Evolutionary conservation across 805 yeast species (phyloP), one percentile per base, ranked within the genome.

Genomic region (Saturnispora kantuleensis): DNA sequence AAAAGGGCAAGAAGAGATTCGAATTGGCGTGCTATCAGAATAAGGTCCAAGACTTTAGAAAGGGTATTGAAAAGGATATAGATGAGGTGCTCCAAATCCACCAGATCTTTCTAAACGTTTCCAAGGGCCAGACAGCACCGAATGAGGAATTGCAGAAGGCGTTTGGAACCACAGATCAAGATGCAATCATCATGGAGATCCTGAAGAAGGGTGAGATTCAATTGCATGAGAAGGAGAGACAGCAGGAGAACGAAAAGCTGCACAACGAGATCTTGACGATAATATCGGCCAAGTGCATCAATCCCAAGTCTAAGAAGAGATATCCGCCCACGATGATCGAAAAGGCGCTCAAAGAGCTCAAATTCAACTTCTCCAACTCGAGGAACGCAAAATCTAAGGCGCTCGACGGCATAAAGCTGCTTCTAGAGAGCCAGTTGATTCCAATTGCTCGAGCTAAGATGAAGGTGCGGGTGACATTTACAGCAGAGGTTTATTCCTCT

Each of bases 11-110:
- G 59, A 85, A 86, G 63, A 70, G 96, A 52, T 93, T 88, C 55
- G 98, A 93, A 63, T 75, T 93, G 38, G 97, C 97, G 0, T 93
- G 98, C 58, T 93, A 93, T 62, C 96, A 86, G 58, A 93, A 93
- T 57, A 93, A 93, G 59, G 96, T 93, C 5, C 97, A 90, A 61
- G 98, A 93, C 62, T 93, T 88, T 78, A 72, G 97, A 54, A 74
- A 76, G 49, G 84, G 83, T 47, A 79, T 85, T 60, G 98, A 93
- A 58, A 90, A 86, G 53, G 96, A 93, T 59, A 62, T 93, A 8
- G 97, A 93, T 65, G 98, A 93, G 59, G 98, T 93, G 2, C 68
- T 93, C 32, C 98, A 93, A 61, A 87, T 93, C 43, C 96, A 88
- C n/a, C 96, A 84, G 61, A 95, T 93, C 1, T 93, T 93, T 56